Percentiles rank a stretch among this genome's conserved stretches.
These are phyloP conservation scores for Citrus inodora DNA, from an alignment of 345 rosid species.

Conservation along the genomic window DNA sequence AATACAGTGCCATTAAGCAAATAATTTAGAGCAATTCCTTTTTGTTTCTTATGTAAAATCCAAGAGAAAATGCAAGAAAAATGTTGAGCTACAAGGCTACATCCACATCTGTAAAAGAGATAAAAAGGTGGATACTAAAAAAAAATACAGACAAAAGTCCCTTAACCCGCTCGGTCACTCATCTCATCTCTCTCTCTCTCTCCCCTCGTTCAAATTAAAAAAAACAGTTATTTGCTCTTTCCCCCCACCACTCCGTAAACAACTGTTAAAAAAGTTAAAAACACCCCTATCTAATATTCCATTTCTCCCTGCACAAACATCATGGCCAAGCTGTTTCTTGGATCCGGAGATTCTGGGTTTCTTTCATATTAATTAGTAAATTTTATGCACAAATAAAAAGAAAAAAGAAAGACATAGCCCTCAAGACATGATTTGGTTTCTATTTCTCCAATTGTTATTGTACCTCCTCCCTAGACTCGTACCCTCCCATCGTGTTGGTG, in stretches of 20 bases:
- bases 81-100: background rate
- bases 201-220: constrained; percentile 28
- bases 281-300: constrained; percentile 36
- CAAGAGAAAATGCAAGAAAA: constrained; percentile 5
- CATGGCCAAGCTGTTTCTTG: constrained; percentile 82
- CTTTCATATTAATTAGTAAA: constrained; percentile 32
- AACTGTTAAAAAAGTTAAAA: constrained; percentile 18
- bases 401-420: constrained; percentile 24
- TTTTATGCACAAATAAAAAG: constrained; percentile 10
- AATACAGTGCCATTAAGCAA: background rate
- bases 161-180: background rate
- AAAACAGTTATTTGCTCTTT: constrained; percentile 21
- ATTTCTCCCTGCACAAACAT: constrained; percentile 44
- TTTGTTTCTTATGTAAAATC: constrained; percentile 9
- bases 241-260: constrained; percentile 22
- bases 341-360: constrained; percentile 75
- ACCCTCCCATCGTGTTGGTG: constrained; percentile 14
- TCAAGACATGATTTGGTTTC: constrained; percentile 52
- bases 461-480: constrained; percentile 37
- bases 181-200: background rate
- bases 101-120: background rate
- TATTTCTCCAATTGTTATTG: constrained; percentile 13
- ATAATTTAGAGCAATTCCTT: background rate
- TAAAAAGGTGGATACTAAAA: background rate
- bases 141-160: constrained; percentile 21